Percentiles rank a stretch among this genome's conserved stretches.
Evolutionary conservation across 2,329 filamentous ascomycete genomes (phyloP).

Genomic region (Xylaria arbuscula): DNA sequence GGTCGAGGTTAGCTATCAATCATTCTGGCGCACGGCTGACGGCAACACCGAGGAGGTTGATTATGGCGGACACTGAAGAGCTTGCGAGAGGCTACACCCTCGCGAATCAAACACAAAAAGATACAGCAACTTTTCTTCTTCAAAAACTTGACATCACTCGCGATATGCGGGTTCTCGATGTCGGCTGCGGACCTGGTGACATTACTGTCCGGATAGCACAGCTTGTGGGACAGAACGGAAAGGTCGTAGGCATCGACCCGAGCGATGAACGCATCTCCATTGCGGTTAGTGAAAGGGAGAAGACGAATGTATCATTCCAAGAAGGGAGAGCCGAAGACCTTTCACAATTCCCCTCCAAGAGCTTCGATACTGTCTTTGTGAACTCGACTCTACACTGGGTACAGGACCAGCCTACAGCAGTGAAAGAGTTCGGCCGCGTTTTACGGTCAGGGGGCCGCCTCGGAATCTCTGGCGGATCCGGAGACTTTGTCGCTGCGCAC

Average conservation of each 20-base stretch:
- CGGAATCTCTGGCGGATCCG: slow-evolving; percentile 39
- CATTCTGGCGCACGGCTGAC: background rate
- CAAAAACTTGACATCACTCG: slow-evolving; percentile 37
- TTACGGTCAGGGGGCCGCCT: slow-evolving; percentile 41
- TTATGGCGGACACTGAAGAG: slow-evolving; percentile 44
- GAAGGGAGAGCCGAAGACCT: slow-evolving; percentile 46
- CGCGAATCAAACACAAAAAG: slow-evolving; percentile 44
- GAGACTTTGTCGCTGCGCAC: slow-evolving; percentile 40
- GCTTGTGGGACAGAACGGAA: slow-evolving; percentile 38
- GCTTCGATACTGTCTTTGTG: slow-evolving; percentile 45
- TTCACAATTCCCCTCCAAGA: slow-evolving; percentile 37
- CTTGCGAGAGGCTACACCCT: slow-evolving; percentile 46
- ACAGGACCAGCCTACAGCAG: slow-evolving; percentile 41
- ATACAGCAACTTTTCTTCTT: slow-evolving; percentile 45
- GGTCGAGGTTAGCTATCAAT: background rate
- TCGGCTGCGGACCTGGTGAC: slow-evolving; percentile 51
- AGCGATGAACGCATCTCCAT: slow-evolving; percentile 47
- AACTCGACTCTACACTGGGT: slow-evolving; percentile 49
- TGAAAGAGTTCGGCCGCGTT: slow-evolving; percentile 44
- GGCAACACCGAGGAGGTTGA: slow-evolving; percentile 3
- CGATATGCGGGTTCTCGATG: slow-evolving; percentile 47
- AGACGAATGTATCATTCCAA: slow-evolving; percentile 39
- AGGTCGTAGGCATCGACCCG: slow-evolving; percentile 51
- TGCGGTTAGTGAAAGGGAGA: slow-evolving; percentile 17
- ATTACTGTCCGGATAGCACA: slow-evolving; percentile 45